Evolutionary conservation across 1,284 basidiomycete species (phyloP).

Genomic region (Sphagnurus paluster): DNA sequence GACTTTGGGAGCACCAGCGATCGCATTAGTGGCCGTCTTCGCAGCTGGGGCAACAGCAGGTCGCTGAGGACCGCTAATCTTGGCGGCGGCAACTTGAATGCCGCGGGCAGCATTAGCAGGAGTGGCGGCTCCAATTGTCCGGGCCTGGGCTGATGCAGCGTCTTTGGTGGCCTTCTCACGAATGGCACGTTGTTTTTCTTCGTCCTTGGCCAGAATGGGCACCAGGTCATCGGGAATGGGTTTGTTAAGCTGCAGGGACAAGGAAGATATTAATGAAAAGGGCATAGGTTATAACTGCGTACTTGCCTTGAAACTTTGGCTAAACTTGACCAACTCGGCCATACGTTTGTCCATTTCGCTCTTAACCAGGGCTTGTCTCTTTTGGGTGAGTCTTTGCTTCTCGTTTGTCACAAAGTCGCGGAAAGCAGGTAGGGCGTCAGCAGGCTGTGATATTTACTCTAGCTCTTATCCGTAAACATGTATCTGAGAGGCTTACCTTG

Average conservation of each 20-base stretch:
- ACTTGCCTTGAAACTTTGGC: constrained; percentile 87
- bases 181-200: constrained; percentile 83
- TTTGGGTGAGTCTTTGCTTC: constrained; percentile 85
- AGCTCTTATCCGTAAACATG: background rate
- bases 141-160: constrained; percentile 61
- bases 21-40: constrained; percentile 28
- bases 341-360: constrained; percentile 92
- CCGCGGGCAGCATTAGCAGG: constrained; percentile 40
- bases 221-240: constrained; percentile 94
- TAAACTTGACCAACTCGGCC: constrained; percentile 91
- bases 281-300: background rate
- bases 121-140: constrained; percentile 59
- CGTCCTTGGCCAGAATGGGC: constrained; percentile 89
- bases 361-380: constrained; percentile 88
- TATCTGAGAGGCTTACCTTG: constrained; percentile 28
- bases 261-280: background rate
- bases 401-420: constrained; percentile 89
- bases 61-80: constrained; percentile 27
- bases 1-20: constrained; percentile 21
- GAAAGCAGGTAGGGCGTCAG: constrained; percentile 77
- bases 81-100: constrained; percentile 32
- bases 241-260: constrained; percentile 71
- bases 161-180: constrained; percentile 75
- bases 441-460: constrained; percentile 47
- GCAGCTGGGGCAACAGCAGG: constrained; percentile 21